These are phyloP conservation scores for Haplosporangium sp. DNA, from an alignment of 371 early-diverging fungal species.

Conservation along the genomic window DNA sequence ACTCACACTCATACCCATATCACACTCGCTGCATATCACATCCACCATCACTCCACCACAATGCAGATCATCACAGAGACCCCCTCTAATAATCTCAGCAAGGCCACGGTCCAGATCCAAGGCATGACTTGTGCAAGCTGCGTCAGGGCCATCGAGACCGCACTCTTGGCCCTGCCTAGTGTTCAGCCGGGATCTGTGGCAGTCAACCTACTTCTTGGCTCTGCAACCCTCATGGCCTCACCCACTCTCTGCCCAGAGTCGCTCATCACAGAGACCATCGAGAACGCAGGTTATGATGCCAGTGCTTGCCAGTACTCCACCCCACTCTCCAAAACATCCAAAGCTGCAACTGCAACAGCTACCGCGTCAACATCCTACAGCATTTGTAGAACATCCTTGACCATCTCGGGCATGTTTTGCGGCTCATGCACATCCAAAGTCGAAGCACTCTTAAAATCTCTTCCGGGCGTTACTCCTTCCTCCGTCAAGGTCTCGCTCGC, in stretches of 20 bases:
- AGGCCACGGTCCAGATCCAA: slow-evolving; percentile 72
- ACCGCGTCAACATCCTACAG: not conserved
- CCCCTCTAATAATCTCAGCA: slow-evolving; percentile 52
- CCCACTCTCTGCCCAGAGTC: slow-evolving; percentile 55
- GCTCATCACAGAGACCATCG: slow-evolving; percentile 60
- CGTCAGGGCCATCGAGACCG: slow-evolving; percentile 75
- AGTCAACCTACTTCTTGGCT: slow-evolving; percentile 83
- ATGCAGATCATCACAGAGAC: slow-evolving; percentile 36
- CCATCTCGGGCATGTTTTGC: slow-evolving; percentile 78
- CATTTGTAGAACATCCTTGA: slow-evolving; percentile 47
- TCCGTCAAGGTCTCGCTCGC: slow-evolving; percentile 60
- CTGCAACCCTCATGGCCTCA: slow-evolving; percentile 60
- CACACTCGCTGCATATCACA: no score
- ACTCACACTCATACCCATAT: not conserved
- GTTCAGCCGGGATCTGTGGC: slow-evolving; percentile 64
- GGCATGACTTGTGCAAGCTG: slow-evolving; percentile 92
- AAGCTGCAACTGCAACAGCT: not conserved
- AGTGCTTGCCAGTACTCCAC: slow-evolving; percentile 34
- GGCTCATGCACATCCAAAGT: slow-evolving; percentile 70
- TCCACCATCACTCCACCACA: slow-evolving; percentile 14
- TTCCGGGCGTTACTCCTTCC: slow-evolving; percentile 54
- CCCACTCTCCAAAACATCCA: not conserved
- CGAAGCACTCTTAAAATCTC: slow-evolving; percentile 54
- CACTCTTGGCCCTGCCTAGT: slow-evolving; percentile 63
- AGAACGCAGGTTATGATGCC: slow-evolving; percentile 72